Evolutionary conservation across 768 basidiomycete species (phyloP).

Genomic region (Psilocybe sp.): DNA sequence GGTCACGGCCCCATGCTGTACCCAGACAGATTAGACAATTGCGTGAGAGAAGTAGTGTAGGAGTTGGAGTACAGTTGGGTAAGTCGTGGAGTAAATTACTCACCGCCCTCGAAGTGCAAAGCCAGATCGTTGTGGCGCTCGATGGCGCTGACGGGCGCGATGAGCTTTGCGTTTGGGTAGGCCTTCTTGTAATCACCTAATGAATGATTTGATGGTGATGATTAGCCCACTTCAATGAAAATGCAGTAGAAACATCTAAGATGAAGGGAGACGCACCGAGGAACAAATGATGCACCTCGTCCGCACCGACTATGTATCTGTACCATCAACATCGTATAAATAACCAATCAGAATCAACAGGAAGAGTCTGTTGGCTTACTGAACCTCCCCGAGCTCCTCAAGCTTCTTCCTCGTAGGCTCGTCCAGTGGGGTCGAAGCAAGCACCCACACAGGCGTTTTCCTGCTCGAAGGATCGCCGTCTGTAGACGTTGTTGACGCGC

Average conservation of each 20-base stretch:
- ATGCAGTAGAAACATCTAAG: neutral
- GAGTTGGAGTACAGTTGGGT: too few species aligned
- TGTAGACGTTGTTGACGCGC: too few species aligned
- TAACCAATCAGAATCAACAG: neutral
- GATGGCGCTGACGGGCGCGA: conserved; percentile 59
- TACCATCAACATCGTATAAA: neutral
- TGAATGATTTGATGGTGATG: too few species aligned
- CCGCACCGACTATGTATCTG: conserved; percentile 11
- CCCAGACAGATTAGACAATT: neutral
- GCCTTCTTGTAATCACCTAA: conserved; percentile 61
- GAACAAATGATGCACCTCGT: conserved; percentile 9
- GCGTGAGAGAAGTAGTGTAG: neutral
- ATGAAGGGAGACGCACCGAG: neutral
- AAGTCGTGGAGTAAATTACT: too few species aligned
- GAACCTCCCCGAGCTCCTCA: conserved; percentile 67
- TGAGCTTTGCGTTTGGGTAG: conserved; percentile 70
- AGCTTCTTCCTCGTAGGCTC: conserved; percentile 63
- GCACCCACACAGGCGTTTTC: conserved; percentile 6
- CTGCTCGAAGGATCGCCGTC: too few species aligned
- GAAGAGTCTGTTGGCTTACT: conserved; percentile 41
- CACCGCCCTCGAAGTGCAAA: conserved; percentile 64
- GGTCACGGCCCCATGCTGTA: conserved; percentile 59
- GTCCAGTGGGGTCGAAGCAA: conserved; percentile 13
- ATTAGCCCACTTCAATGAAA: neutral
- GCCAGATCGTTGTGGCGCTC: conserved; percentile 50